Base-by-base conservation (phyloP, 2,329 filamentous ascomycete genomes). In the Metarhizium album region DNA sequence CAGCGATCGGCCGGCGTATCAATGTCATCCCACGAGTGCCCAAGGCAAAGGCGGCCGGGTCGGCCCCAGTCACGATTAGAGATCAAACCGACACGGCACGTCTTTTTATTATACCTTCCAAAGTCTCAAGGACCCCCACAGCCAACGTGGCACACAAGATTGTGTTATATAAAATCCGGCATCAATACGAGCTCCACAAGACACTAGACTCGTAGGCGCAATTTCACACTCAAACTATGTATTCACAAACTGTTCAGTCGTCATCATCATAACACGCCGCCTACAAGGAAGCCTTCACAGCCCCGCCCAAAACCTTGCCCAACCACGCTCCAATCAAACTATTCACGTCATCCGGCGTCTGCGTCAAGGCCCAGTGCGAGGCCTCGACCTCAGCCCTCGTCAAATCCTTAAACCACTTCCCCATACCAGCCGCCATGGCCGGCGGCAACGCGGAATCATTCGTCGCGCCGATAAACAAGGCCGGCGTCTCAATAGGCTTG, bases 311-410 rank as follows among this genome's bases (percentile, higher is more conserved):
- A 23, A 63, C 58, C 33, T 78, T 74, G 53, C 57, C 53, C 46
- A 94, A 57, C 79, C 90, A 95, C 52, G 76, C 73, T 51, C 71
- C 74, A 58, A 95, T 74, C 53, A 82, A 70, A 47, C 63, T 65
- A 66, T 96, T 96, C 3, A 88, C 79, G 59, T 84, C 79, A 22
- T 74, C 78, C 0, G 84, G 76, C 55, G 78, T 79, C 72, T 95
- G 80, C 73, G 81, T 83, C 63, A 95, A 69, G 45, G 84, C 87
- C 91, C 91, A 97, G 68, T 97, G 93, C 18, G 76, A 73, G 0
- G 84, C 76, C 35, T 83, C 50, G 7, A 95, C 83, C 63, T 86
- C 79, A 8, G 70, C 75, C 53, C 76, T 74, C 7, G 79, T 85
- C 60, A 94, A 67, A 45, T 80, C 75, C 2, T 79, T 76, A 53